A percentile compares a stretch with the other conserved stretches of the same genome.
phyloP scores from a whole-genome alignment of 208 protist species.

The Lotmaria passim region DNA sequence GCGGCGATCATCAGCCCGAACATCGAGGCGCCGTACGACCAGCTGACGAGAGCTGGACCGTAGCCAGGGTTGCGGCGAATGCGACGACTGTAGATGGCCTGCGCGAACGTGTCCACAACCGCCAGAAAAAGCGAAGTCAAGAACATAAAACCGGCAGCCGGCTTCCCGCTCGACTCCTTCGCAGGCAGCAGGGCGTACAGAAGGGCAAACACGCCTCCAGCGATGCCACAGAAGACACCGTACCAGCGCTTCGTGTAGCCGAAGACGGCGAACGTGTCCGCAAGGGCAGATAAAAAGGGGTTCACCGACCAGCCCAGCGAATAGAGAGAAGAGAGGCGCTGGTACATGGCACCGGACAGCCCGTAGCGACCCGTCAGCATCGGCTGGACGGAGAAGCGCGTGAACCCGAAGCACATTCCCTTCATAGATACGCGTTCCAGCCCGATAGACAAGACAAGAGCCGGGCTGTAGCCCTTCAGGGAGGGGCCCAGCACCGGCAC shows the following conservation, averaged over 20 bases:
- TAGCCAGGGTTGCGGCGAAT: constrained; percentile 47
- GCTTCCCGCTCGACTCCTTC: constrained; percentile 38
- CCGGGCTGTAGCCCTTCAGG: constrained; percentile 33
- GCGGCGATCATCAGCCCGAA: constrained; percentile 49
- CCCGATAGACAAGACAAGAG: constrained; percentile 19
- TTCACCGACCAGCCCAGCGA: constrained; percentile 50
- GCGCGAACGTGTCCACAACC: constrained; percentile 72
- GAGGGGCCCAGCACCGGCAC: constrained; percentile 40
- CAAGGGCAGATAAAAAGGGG: constrained; percentile 47
- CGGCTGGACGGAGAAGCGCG: constrained; percentile 28
- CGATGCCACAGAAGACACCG: constrained; percentile 43
- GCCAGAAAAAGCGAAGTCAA: constrained; percentile 52
- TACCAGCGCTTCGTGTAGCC: constrained; percentile 85
- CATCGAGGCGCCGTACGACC: constrained; percentile 58
- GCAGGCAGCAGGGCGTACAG: constrained; percentile 49
- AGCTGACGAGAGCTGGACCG: constrained; percentile 59
- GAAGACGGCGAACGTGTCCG: constrained; percentile 57
- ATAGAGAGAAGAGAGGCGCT: constrained; percentile 44
- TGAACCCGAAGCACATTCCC: constrained; percentile 24
- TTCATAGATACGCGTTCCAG: constrained; percentile 28
- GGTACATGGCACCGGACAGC: constrained; percentile 27
- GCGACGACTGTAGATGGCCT: constrained; percentile 71
- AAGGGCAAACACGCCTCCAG: constrained; percentile 41
- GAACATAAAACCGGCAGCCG: constrained; percentile 55
- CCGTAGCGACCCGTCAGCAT: constrained; percentile 28